Evolutionary conservation across 306 rosid genomes (phyloP), one percentile per base, ranked within the genome.

Genomic region (Fagus crenata): DNA sequence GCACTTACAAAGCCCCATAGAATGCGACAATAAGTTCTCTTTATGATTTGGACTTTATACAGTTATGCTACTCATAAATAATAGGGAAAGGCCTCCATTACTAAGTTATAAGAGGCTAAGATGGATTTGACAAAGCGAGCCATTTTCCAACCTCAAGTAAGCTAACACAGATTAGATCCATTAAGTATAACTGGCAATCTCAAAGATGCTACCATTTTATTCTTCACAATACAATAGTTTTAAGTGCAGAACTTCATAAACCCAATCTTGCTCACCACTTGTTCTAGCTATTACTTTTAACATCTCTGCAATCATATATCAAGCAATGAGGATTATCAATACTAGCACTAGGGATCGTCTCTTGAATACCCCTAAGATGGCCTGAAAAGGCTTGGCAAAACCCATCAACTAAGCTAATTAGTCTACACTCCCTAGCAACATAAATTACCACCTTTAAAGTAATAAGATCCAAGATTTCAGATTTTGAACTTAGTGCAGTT

Each of bases 251-350:
- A 2, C 2, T 28, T 31, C 64, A 56, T 22, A 58, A 17, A 58
- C 9, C 28, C 36, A 58, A 22, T 58, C 64, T 22, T 18, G 35
- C 28, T 61, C 11, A 7, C 33, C n/a, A 6, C 51, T 67, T 65
- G 49, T 6, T 65, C 71, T 6, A 37, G 49, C 49, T 15, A 39
- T 8, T 6, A 37, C 32, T 67, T 40, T 6, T 39, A 67, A 37
- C 13, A 67, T 67, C 71, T 67, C 7, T 17, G 46, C 32, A 67
- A 67, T 15, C 71, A 37, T 39, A 67, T 43, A 18, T 37, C 71
- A 67, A 67, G 49, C 49, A 67, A 40, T 7, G 13, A 67, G 33
- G 31, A 39, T 67, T 67, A 67, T n/a, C 68, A 15, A 17, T 12
- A 65, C n/a, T 37, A 17, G 71, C 32, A 37, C 32, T 12, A 39